Conservation (phyloP, 805 yeast genomes). For the Maudiozyma pseudohumilis region DNA sequence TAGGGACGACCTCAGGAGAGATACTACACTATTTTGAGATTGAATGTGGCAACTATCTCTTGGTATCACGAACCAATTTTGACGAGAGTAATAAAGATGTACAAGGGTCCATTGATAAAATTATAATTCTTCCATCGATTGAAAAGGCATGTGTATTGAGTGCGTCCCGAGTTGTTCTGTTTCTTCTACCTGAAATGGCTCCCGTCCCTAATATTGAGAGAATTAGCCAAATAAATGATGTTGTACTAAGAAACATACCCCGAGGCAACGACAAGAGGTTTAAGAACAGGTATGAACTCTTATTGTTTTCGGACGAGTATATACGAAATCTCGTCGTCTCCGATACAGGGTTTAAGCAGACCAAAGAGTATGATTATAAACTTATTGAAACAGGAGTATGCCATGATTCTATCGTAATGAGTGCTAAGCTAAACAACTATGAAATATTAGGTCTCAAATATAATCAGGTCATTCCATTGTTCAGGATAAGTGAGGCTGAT, state of each 20-base stretch:
- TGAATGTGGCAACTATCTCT: conserved; percentile 22
- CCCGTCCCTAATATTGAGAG: conserved; percentile 22
- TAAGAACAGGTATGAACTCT: conserved; percentile 8
- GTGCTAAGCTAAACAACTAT: conserved; percentile 18
- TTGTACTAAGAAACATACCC: conserved; percentile 2
- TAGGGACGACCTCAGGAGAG: conserved; percentile 26
- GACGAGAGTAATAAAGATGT: conserved; percentile 7
- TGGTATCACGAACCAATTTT: conserved; percentile 25
- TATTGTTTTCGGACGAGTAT: conserved; percentile 9
- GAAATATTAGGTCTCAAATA: conserved; percentile 17
- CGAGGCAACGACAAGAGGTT: background rate
- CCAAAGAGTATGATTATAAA: conserved; percentile 9
- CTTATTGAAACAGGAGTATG: conserved; percentile 7
- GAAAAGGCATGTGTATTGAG: conserved; percentile 25
- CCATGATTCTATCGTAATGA: conserved; percentile 14
- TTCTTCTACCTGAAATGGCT: conserved; percentile 28
- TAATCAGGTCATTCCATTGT: conserved; percentile 15
- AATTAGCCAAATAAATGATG: conserved; percentile 14
- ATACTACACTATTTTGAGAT: conserved; percentile 28
- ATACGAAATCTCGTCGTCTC: conserved; percentile 11
- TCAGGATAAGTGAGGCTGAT: conserved; percentile 20
- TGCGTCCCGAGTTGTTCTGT: conserved; percentile 13
- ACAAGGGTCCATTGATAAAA: conserved; percentile 14
- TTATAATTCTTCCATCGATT: conserved; percentile 20
- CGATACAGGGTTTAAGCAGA: conserved; percentile 4